Evolutionary conservation across 2,329 filamentous ascomycete genomes (phyloP).

Genomic region (Stachybotrys chlorohalonatus): DNA sequence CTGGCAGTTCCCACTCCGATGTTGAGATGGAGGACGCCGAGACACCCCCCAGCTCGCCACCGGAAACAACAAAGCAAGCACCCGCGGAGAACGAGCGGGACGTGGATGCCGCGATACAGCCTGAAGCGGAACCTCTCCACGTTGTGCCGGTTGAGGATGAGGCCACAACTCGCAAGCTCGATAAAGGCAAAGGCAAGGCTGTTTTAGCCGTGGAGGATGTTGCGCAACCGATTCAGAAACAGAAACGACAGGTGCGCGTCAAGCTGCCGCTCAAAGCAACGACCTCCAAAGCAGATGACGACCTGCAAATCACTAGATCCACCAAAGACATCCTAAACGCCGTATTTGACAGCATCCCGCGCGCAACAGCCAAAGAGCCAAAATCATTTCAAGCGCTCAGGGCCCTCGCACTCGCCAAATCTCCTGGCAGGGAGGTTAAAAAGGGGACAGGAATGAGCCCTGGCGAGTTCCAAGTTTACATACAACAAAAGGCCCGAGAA

Average conservation of each 20-base stretch:
- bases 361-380: conserved; percentile 52
- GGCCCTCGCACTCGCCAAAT: conserved; percentile 62
- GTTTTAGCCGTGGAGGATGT: conserved; percentile 7
- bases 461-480: conserved; percentile 56
- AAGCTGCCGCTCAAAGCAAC: conserved; percentile 32
- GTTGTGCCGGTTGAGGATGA: conserved; percentile 16
- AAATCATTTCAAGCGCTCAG: conserved; percentile 60
- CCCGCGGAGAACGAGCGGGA: conserved; percentile 1
- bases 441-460: conserved; percentile 51
- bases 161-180: conserved; percentile 18
- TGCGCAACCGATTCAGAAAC: conserved; percentile 9
- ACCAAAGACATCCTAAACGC: conserved; percentile 44
- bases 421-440: conserved; percentile 45
- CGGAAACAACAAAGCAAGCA: conserved; percentile 22
- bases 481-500: conserved; percentile 64
- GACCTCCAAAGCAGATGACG: conserved; percentile 39
- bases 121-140: neutral
- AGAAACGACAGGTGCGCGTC: conserved; percentile 41
- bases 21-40: conserved; percentile 40
- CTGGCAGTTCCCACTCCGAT: conserved; percentile 43
- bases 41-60: conserved; percentile 67
- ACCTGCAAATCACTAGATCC: conserved; percentile 52
- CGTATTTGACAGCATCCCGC: conserved; percentile 63
- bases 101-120: neutral
- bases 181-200: conserved; percentile 56